These are phyloP conservation scores for Pseudonectria buxi DNA, from an alignment of 2,329 filamentous ascomycete genomes.

Conservation along the genomic window DNA sequence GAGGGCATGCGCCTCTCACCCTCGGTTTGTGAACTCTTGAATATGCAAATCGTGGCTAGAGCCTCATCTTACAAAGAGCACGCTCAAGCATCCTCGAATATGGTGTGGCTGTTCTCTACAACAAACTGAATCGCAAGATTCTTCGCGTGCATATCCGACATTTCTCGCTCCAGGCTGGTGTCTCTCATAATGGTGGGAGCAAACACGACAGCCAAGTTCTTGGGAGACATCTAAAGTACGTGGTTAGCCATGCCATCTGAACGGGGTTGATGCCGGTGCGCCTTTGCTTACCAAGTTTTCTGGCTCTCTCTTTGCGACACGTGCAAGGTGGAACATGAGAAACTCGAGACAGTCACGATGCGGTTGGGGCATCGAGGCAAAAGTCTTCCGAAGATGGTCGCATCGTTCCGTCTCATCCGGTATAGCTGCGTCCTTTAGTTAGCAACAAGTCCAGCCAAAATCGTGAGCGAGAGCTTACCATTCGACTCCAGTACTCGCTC, in stretches of 20 bases:
- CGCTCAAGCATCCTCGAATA: slow-evolving; percentile 54
- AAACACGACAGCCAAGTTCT: slow-evolving; percentile 95
- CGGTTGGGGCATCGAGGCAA: slow-evolving; percentile 71
- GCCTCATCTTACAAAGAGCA: neutral
- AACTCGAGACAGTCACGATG: slow-evolving; percentile 91
- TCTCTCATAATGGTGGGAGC: slow-evolving; percentile 97
- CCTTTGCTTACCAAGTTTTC: slow-evolving; percentile 66
- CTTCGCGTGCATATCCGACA: slow-evolving; percentile 93
- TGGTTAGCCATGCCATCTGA: slow-evolving; percentile 11
- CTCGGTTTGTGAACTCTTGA: neutral
- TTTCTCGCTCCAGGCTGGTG: slow-evolving; percentile 81
- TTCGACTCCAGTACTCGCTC: slow-evolving; percentile 79
- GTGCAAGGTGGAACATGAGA: slow-evolving; percentile 84
- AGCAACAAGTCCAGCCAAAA: neutral
- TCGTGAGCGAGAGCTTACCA: slow-evolving; percentile 42
- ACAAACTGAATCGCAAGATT: slow-evolving; percentile 88
- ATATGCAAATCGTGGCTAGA: slow-evolving; percentile 8
- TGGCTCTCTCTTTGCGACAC: slow-evolving; percentile 73
- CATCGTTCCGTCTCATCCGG: slow-evolving; percentile 61
- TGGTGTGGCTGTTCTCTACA: slow-evolving; percentile 78
- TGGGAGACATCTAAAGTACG: slow-evolving; percentile 71
- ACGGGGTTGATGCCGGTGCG: neutral
- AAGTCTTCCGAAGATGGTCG: slow-evolving; percentile 62
- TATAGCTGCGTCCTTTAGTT: slow-evolving; percentile 44
- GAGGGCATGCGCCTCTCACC: neutral